Base-by-base conservation (phyloP, 2,329 filamentous ascomycete genomes). In the Tolypocladium ophioglossoides region DNA sequence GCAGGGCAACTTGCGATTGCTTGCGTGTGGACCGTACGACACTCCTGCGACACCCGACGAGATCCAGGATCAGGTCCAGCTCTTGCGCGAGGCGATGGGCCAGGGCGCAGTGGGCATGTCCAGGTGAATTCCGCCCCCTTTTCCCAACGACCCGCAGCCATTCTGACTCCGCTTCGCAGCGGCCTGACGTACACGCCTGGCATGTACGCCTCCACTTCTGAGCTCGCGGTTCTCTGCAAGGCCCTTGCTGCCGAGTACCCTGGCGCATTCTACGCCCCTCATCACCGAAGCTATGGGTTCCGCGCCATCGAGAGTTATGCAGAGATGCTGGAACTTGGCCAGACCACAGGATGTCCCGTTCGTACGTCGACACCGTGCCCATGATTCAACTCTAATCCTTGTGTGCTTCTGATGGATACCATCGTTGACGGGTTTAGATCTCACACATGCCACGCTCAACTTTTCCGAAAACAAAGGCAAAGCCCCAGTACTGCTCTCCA, bases 121-220 rank as follows among this genome's bases (percentile, higher is more conserved):
- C 0, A 62, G 61, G 61, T 62, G 39, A 20, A 35, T 48, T 24
- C 1, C 38, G 12, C 34, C 37, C 7, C 35, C n/a, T 16, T 32
- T 18, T 24, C 10, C 9, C 16, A 10, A 39, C 34, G 18, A 39
- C 16, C 9, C 12, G n/a, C 20, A 14, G 20, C 30, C 32, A 4
- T 53, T 47, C 24, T 41, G 32, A 40, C 27, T 7, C 18, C 32
- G 1, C 10, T 48, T 27, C 18, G 30, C 32, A 63, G 61, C 37
- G 61, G 61, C 34, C 54, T 63, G 24, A 63, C 61, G 14, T 63
- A 63, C 12, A 63, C 61, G 6, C 61, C 61, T 10, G 61, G 61
- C 52, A 63, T 63, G 61, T 63, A 63, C 41, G 61, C 61, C n/a
- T 63, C 61, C 18, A 63, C 56, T 4, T 62, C 60, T 3, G 61